These are phyloP conservation scores for Platanus orientalis DNA, from an alignment of 164 flowering plant species.

Conservation along the genomic window DNA sequence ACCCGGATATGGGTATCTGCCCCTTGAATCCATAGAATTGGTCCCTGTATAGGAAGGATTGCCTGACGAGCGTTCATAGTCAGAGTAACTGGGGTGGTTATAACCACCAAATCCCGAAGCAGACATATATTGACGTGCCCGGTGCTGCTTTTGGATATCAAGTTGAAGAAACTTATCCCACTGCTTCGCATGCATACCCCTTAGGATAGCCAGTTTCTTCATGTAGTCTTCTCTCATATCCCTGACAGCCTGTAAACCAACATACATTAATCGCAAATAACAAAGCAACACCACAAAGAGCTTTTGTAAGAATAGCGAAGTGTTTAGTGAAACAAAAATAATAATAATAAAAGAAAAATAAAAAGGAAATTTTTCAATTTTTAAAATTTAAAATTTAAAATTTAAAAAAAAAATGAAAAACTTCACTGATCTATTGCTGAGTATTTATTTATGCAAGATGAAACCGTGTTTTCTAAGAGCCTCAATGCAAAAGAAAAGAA, in stretches of 20 bases:
- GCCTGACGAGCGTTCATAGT: slow-evolving; percentile 45
- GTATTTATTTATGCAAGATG: no score
- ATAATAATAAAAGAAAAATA: no score
- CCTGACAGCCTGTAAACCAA: slow-evolving; percentile 47
- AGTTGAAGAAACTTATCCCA: slow-evolving; percentile 89
- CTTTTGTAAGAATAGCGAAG: no score
- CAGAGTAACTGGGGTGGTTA: slow-evolving; percentile 46
- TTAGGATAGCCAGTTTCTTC: slow-evolving; percentile 58
- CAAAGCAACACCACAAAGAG: no score
- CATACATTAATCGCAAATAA: no score
- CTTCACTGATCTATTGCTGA: no score
- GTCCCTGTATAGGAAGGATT: slow-evolving; percentile 46
- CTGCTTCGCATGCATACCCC: slow-evolving; percentile 65
- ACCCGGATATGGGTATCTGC: slow-evolving; percentile 46
- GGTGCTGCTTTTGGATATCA: slow-evolving; percentile 60
- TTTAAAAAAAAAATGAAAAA: no score
- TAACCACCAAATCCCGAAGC: slow-evolving; percentile 52
- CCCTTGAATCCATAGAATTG: slow-evolving; percentile 51
- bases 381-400: no score
- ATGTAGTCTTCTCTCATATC: slow-evolving; percentile 74
- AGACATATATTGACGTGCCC: slow-evolving; percentile 41
- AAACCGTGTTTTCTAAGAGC: no score
- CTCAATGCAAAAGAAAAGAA: no score
- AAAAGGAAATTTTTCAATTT: no score
- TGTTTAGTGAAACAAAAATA: no score